These are phyloP conservation scores for Cryptosporidium andersoni DNA, from an alignment of 169 alveolate genomes.

Conservation along the genomic window DNA sequence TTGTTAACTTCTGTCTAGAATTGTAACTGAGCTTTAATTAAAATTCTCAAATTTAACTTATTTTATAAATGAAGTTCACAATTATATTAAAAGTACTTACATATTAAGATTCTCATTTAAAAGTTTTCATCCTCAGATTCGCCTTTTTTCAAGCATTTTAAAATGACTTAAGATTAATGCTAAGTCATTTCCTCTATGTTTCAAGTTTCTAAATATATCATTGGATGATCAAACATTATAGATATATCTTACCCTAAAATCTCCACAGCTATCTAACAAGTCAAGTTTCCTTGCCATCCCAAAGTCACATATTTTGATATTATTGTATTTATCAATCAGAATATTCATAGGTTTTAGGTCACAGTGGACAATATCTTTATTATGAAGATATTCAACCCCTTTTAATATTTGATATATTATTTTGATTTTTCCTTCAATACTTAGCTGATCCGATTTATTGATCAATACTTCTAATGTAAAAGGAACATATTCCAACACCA, in stretches of 20 bases:
- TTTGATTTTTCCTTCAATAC: neutral
- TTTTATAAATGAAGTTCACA: no score
- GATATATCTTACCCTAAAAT: neutral
- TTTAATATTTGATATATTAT: constrained; percentile 8
- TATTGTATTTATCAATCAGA: constrained; percentile 11
- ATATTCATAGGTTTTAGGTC: constrained; percentile 62
- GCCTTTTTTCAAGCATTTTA: constrained; percentile 23
- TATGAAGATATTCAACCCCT: constrained; percentile 32
- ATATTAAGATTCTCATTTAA: no score
- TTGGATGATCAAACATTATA: no score
- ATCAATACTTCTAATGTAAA: neutral
- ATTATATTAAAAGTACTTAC: no score
- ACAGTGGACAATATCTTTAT: constrained; percentile 8
- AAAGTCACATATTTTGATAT: constrained; percentile 56
- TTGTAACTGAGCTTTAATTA: no score
- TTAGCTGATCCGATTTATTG: no score
- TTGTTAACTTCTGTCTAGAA: no score
- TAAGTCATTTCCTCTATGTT: no score
- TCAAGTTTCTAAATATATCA: neutral
- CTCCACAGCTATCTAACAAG: neutral
- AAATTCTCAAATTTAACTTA: no score
- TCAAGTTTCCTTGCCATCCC: constrained; percentile 27
- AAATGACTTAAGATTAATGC: no score
- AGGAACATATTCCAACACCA: neutral
- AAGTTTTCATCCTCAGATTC: constrained; percentile 41